Evolutionary conservation across 306 rosid genomes (phyloP).

Genomic region (Rosa multiflora): DNA sequence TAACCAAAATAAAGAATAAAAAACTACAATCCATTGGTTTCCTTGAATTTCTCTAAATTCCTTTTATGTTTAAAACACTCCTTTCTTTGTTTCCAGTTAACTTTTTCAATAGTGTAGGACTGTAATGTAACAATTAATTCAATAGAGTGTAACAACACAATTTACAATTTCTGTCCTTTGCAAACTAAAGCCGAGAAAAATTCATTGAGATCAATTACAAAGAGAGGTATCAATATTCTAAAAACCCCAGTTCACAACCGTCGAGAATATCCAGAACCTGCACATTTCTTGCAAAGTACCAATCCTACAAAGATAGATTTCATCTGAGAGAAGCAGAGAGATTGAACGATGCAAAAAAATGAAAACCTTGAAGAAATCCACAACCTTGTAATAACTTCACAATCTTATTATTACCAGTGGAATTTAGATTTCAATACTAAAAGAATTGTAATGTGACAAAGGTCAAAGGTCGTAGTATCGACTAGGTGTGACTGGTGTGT

Average conservation of each 20-base stretch:
- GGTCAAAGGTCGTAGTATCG: background rate
- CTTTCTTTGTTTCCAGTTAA: background rate
- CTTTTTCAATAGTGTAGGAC: background rate
- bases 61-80: background rate
- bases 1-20: too few species aligned
- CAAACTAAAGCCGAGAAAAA: background rate
- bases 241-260: conserved; percentile 54
- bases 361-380: background rate
- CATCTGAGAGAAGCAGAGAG: conserved; percentile 17
- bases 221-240: background rate
- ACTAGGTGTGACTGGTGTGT: background rate
- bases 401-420: background rate
- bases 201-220: conserved; percentile 9
- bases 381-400: background rate
- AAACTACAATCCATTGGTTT: background rate
- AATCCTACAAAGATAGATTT: conserved; percentile 52
- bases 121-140: background rate
- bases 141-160: background rate
- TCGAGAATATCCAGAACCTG: conserved; percentile 95
- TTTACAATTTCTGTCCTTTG: background rate
- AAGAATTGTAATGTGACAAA: background rate
- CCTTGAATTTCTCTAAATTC: background rate
- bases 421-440: background rate
- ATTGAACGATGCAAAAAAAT: background rate
- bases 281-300: conserved; percentile 94